Evolutionary conservation across 2,329 filamentous ascomycete species (phyloP).

Genomic region (Cordyceps sp.): DNA sequence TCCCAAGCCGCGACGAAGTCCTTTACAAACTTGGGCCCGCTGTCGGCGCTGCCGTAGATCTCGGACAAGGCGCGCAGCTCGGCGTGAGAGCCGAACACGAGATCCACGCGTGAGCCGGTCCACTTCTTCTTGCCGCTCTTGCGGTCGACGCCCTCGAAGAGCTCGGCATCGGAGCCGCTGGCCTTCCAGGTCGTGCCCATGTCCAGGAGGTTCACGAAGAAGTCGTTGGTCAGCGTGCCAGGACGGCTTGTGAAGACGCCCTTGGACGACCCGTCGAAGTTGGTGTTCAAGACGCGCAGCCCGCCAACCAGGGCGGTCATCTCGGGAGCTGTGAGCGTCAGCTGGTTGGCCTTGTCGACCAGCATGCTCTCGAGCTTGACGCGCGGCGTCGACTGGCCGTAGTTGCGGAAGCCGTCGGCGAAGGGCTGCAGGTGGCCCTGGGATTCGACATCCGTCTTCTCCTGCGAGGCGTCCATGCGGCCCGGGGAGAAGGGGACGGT

Average conservation of each 20-base stretch:
- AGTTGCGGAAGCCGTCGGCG: conserved; percentile 70
- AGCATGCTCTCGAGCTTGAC: conserved; percentile 53
- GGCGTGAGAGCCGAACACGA: conserved; percentile 58
- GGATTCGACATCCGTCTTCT: conserved; percentile 52
- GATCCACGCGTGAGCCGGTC: conserved; percentile 50
- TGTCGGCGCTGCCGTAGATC: conserved; percentile 47
- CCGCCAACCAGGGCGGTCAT: conserved; percentile 56
- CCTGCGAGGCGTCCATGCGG: conserved; percentile 53
- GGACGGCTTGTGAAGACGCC: conserved; percentile 54
- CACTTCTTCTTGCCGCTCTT: conserved; percentile 51
- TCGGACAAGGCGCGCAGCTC: conserved; percentile 57
- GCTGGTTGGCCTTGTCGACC: conserved; percentile 54
- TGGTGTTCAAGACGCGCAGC: conserved; percentile 51
- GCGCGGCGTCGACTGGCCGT: conserved; percentile 43
- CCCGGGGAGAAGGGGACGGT: conserved; percentile 58
- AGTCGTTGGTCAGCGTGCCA: conserved; percentile 60
- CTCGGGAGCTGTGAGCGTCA: conserved; percentile 56
- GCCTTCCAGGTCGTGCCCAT: conserved; percentile 42
- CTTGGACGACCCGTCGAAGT: conserved; percentile 50
- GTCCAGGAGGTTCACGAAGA: conserved; percentile 67
- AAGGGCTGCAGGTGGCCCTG: conserved; percentile 50
- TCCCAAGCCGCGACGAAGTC: conserved; percentile 58
- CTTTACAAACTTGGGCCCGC: conserved; percentile 45
- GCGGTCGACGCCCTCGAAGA: conserved; percentile 48
- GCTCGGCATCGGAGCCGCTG: conserved; percentile 28